phyloP scores from a whole-genome alignment of 306 rosid species.

The Malus orientalis region DNA sequence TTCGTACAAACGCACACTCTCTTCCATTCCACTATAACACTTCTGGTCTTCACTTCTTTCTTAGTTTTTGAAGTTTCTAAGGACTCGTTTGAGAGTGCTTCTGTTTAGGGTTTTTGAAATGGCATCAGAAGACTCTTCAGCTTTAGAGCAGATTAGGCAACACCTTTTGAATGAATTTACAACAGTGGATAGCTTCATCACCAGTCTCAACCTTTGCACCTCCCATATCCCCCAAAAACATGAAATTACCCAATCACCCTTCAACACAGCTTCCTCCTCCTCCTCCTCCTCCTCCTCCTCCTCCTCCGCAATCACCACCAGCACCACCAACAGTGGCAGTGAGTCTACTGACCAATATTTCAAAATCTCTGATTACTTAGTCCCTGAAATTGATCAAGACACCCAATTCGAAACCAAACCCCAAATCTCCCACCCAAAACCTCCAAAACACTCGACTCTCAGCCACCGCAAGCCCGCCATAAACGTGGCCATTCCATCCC shows the following conservation, averaged over 20 bases:
- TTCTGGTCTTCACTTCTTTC: background rate
- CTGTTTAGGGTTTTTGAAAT: background rate
- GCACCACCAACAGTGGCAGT: background rate
- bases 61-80: background rate
- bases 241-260: background rate
- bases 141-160: constrained; percentile 47
- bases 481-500: constrained; percentile 22
- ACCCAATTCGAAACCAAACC: constrained; percentile 13
- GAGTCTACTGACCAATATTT: background rate
- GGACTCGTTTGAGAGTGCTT: background rate
- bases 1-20: constrained; percentile 4
- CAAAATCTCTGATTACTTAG: constrained; percentile 13
- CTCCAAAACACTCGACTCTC: constrained; percentile 11
- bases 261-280: background rate
- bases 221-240: constrained; percentile 1
- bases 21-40: background rate
- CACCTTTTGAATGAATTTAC: constrained; percentile 51
- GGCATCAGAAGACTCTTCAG: constrained; percentile 34
- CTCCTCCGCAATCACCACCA: background rate
- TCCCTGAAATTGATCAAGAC: constrained; percentile 5
- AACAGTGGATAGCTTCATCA: constrained; percentile 28
- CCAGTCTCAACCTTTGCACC: constrained; percentile 21
- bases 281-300: background rate
- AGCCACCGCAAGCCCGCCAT: constrained; percentile 29
- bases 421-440: background rate